phyloP scores from a whole-genome alignment of 1,284 basidiomycete genomes.

The Naganishia sp. region DNA sequence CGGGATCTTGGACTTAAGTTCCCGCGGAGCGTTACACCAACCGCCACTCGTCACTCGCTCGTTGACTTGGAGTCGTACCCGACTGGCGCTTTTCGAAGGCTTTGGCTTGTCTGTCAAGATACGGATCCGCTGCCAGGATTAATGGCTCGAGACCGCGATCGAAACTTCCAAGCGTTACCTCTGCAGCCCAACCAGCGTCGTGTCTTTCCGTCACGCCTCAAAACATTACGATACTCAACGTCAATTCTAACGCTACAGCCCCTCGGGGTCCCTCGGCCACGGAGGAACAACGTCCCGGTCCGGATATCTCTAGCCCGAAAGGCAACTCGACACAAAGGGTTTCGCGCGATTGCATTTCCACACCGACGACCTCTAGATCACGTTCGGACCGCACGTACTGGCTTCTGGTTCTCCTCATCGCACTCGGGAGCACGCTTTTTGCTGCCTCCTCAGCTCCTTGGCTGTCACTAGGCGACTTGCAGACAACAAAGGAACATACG shows the following conservation, averaged over 20 bases:
- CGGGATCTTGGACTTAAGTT: neutral
- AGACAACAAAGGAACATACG: neutral
- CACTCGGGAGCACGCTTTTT: conserved; percentile 23
- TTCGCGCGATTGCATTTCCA: neutral
- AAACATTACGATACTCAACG: conserved; percentile 22
- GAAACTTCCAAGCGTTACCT: conserved; percentile 1
- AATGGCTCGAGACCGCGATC: neutral
- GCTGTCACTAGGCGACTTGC: conserved; percentile 10
- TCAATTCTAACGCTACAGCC: conserved; percentile 11
- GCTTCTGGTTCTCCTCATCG: conserved; percentile 15
- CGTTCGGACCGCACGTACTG: conserved; percentile 12
- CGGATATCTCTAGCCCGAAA: conserved; percentile 2
- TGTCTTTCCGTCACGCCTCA: neutral
- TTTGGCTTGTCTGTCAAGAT: too few species aligned
- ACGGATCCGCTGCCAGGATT: neutral
- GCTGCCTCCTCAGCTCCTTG: conserved; percentile 23
- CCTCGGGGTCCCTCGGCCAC: conserved; percentile 22
- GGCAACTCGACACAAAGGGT: conserved; percentile 6
- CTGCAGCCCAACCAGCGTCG: neutral
- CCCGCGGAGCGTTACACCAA: conserved; percentile 16
- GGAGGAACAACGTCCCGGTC: neutral
- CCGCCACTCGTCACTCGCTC: conserved; percentile 9
- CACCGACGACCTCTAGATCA: conserved; percentile 2
- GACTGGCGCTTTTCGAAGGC: neutral
- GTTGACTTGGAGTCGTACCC: neutral